Evolutionary conservation across 495 filamentous ascomycete species (phyloP), one percentile per base, ranked within the genome.

Genomic region (Sphaerosporella brunnea): DNA sequence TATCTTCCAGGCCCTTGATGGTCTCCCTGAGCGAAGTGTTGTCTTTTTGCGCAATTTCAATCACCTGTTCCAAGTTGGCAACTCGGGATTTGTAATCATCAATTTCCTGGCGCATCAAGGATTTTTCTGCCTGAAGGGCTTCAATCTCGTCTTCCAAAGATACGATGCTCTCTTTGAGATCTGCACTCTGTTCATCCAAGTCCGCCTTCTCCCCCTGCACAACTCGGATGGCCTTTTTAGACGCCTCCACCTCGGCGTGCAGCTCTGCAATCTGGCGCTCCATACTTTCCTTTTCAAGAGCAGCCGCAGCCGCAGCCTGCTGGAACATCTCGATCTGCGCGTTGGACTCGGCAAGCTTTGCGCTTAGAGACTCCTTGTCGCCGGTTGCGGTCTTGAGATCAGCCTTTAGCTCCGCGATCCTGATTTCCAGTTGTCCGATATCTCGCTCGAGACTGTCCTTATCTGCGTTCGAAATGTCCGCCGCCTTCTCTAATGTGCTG

Each of bases 51-150:
- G 55, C 44, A 16, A 46, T 19, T 19, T 50, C 45, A 19, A 59
- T 47, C 13, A 51, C 35, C 8, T 20, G 9, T 5, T 39, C 46
- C 16, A 59, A 52, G 16, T 45, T 44, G 4, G 21, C 26, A 26
- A 59, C 45, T 44, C 51, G 51, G 3, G 45, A 45, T 39, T 45
- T 51, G 15, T 45, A 26, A 0, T 28, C 34, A 10, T 35, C 26
- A 23, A 59, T 59, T 10, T 59, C 48, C 13, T 25, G 45, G 30
- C 25, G 47, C 19, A 58, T 43, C 19, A 58, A 41, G 8, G 40
- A 39, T 13, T 52, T 58, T 36, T 59, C 56, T 9, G 48, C 46
- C 16, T 43, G 34, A 5, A 52, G 44, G 16, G 45, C 48, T n/a
- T 38, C 36, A 4, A 54, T 25, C 23, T 59, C 45, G 24, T 52